Evolutionary conservation across 345 rosid species (phyloP).

Genomic region (Limnanthes douglasii): DNA sequence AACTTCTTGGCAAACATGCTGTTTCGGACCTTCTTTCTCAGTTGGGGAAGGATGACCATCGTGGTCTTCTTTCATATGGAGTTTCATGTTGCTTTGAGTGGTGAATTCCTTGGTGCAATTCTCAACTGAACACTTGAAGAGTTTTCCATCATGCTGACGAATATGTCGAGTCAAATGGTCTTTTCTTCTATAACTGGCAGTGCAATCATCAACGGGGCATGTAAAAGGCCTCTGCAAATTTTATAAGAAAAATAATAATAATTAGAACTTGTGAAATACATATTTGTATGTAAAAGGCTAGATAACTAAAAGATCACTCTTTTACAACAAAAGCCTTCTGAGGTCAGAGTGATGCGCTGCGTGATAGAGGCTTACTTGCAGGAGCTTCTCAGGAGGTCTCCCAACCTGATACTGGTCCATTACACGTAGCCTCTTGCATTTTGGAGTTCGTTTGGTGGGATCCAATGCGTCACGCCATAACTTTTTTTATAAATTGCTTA

Average conservation of each 20-base stretch:
- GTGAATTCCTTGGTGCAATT: constrained; percentile 36
- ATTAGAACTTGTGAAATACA: too few relatives aligned
- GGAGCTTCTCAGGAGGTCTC: constrained; percentile 99
- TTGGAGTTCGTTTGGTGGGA: constrained; percentile 95
- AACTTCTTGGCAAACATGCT: constrained; percentile 39
- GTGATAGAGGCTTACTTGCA: constrained; percentile 84
- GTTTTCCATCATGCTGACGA: constrained; percentile 55
- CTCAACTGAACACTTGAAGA: constrained; percentile 52
- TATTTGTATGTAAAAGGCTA: too few relatives aligned
- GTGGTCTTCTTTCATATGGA: constrained; percentile 50
- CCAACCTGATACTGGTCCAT: constrained; percentile 98
- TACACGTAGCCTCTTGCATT: constrained; percentile 74
- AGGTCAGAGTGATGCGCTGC: constrained; percentile 29
- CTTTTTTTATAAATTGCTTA: constrained; percentile 3
- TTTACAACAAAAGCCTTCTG: constrained; percentile 9
- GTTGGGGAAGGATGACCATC: constrained; percentile 8
- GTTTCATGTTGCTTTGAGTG: constrained; percentile 34
- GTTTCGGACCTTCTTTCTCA: constrained; percentile 12
- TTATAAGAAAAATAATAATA: too few relatives aligned
- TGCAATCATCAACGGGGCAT: constrained; percentile 55
- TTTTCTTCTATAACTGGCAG: constrained; percentile 64
- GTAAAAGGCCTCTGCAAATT: constrained; percentile 47
- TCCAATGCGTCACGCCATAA: constrained; percentile 95
- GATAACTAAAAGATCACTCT: background rate
- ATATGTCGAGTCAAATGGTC: constrained; percentile 84